Base-by-base conservation (phyloP, 2,329 filamentous ascomycete genomes). In the Aspergillus sergii region DNA sequence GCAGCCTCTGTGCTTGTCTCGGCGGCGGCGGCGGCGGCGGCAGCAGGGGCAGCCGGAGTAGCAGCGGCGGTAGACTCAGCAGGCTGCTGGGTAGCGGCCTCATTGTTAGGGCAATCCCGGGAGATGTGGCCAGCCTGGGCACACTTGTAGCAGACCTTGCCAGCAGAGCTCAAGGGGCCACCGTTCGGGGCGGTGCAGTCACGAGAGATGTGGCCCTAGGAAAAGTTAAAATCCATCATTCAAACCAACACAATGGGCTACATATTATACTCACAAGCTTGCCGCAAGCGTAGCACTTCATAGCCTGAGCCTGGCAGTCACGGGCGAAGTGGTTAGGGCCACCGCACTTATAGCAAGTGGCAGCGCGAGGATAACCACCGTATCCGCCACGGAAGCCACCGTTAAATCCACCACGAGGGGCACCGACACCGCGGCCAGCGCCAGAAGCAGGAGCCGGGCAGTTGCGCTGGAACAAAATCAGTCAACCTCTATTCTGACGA, bases 111-210 rank as follows among this genome's bases (percentile, higher is more conserved):
- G 85, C 95, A 97, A 73, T 98, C 94, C 67, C 94, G 91, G 63
- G 93, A 96, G 80, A 98, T 98, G 82, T 98, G 94, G 59, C 95
- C 95, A 63, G 93, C 89, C 83, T 97, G 92, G 69, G 94, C 93
- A 78, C 95, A 99, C 80, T 94, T 91, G 85, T 99, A 99, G 88
- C 95, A 99, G 68, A 94, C 97, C 89, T 98, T 99, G 76, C 94
- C 94, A 67, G 92, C 93, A 68, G 93, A 96, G 87, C 95, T 97
- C 70, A 98, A 86, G 54, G 94, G 93, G 28, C 95, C 95, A 62
- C 95, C 95, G 79, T 98, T 98, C 68, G 95, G 94, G 66, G 94
- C 93, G 54, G 94, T 97, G 86, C 95, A 99, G 81, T 99, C 95
- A 73, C 89, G 87, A 63, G 92, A 96, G 80, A 97, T 97, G 83